phyloP scores from a whole-genome alignment of 1,139 yeast species.

The Debaryomyces singareniensis region DNA sequence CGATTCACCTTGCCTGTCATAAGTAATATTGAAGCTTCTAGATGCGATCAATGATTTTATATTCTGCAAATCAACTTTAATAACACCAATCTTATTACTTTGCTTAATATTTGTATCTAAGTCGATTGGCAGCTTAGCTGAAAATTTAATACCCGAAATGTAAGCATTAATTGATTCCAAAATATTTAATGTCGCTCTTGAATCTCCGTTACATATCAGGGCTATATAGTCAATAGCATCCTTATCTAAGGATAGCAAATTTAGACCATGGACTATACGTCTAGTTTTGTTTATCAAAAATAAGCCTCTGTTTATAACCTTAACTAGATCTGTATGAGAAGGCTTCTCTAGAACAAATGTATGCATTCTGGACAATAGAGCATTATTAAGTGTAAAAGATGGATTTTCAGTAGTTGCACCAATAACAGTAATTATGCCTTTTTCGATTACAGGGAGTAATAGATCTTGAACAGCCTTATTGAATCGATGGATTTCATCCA shows the following conservation, averaged over 20 bases:
- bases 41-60: constrained; percentile 34
- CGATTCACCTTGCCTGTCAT: constrained; percentile 83
- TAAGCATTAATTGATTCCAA: constrained; percentile 50
- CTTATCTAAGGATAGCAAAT: constrained; percentile 44
- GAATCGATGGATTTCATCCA: constrained; percentile 92
- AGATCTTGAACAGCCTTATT: constrained; percentile 88
- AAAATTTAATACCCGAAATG: constrained; percentile 27
- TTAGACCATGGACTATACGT: constrained; percentile 30
- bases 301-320: constrained; percentile 59
- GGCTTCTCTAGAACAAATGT: constrained; percentile 76
- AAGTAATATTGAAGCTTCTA: constrained; percentile 50
- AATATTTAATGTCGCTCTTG: constrained; percentile 73
- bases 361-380: constrained; percentile 80
- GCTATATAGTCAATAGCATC: constrained; percentile 68
- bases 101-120: constrained; percentile 13
- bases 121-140: constrained; percentile 8
- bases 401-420: constrained; percentile 99
- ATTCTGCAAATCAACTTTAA: constrained; percentile 25
- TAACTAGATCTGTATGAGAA: constrained; percentile 44
- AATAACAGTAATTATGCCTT: constrained; percentile 59
- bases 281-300: constrained; percentile 55
- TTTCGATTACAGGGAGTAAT: constrained; percentile 66
- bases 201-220: constrained; percentile 81
- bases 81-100: constrained; percentile 19
- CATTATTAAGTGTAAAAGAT: constrained; percentile 82